A percentile compares a stretch with the other conserved stretches of the same genome.
These are phyloP conservation scores for Mycena amicta DNA, from an alignment of 768 basidiomycete species.

Conservation along the genomic window DNA sequence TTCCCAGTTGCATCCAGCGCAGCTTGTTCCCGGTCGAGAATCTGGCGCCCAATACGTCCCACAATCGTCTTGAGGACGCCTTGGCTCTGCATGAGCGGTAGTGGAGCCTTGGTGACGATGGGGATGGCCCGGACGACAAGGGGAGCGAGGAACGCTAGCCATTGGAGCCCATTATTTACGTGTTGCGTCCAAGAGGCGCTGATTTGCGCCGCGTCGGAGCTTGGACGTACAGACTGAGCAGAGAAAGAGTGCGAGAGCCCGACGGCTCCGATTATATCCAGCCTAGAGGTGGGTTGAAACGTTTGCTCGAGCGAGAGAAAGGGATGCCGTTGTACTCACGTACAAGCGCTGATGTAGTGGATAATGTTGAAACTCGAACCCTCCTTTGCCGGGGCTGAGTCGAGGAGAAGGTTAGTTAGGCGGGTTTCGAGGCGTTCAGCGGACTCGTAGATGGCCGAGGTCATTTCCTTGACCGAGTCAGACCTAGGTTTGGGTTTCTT, in stretches of 20 bases:
- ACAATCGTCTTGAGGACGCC: slow-evolving; percentile 29
- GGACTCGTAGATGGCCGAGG: slow-evolving; percentile 35
- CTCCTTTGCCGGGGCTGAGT: slow-evolving; percentile 16
- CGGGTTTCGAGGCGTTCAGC: slow-evolving; percentile 26
- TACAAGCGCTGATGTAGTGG: slow-evolving; percentile 25
- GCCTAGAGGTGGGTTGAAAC: slow-evolving; percentile 11
- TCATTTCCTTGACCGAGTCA: slow-evolving; percentile 37
- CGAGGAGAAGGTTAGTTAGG: slow-evolving; percentile 26
- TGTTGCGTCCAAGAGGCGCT: slow-evolving; percentile 26
- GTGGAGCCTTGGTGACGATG: slow-evolving; percentile 26
- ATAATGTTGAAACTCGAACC: slow-evolving; percentile 25
- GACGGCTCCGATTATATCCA: slow-evolving; percentile 37
- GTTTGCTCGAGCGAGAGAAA: not conserved
- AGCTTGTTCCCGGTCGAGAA: slow-evolving; percentile 25
- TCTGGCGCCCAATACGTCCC: slow-evolving; percentile 23
- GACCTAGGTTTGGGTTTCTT: too few species aligned
- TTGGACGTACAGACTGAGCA: slow-evolving; percentile 15
- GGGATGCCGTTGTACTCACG: slow-evolving; percentile 19
- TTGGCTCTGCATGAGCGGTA: slow-evolving; percentile 29
- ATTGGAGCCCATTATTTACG: slow-evolving; percentile 22
- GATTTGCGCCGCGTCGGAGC: slow-evolving; percentile 29
- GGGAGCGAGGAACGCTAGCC: slow-evolving; percentile 30
- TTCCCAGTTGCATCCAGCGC: not conserved
- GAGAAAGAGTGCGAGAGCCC: slow-evolving; percentile 46
- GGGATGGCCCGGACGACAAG: slow-evolving; percentile 32